Evolutionary conservation across 2,329 filamentous ascomycete species (phyloP).

Genomic region (Orbilia javanica): DNA sequence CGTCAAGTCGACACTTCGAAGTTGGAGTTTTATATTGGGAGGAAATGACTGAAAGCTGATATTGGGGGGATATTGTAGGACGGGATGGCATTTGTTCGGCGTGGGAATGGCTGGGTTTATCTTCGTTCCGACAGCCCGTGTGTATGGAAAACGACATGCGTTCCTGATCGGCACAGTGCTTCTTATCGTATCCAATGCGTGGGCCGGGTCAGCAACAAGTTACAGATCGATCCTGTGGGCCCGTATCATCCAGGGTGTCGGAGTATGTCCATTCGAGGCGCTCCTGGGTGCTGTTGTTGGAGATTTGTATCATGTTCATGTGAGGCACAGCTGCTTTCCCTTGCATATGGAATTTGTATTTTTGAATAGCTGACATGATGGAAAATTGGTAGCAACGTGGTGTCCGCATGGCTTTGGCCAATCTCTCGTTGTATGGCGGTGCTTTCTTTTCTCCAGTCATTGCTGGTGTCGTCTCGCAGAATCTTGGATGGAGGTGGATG

Average conservation of each 20-base stretch:
- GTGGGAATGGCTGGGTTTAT: constrained; percentile 84
- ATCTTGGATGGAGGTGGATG: constrained; percentile 85
- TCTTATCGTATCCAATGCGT: constrained; percentile 79
- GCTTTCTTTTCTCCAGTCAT: constrained; percentile 87
- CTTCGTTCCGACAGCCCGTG: constrained; percentile 86
- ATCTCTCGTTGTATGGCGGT: constrained; percentile 77
- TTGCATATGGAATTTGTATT: background rate
- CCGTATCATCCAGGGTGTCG: constrained; percentile 86
- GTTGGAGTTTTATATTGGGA: constrained; percentile 2
- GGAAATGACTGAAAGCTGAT: constrained; percentile 15
- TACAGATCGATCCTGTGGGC: constrained; percentile 82
- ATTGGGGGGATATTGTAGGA: constrained; percentile 73
- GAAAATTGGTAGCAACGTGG: constrained; percentile 74
- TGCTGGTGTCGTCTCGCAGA: constrained; percentile 84
- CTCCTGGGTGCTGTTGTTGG: constrained; percentile 89
- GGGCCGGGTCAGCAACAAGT: constrained; percentile 77
- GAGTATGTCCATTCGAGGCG: constrained; percentile 88
- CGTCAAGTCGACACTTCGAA: background rate
- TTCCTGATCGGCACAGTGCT: constrained; percentile 83
- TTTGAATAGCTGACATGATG: background rate
- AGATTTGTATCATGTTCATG: constrained; percentile 90
- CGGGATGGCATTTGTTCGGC: constrained; percentile 73
- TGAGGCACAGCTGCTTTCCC: constrained; percentile 3
- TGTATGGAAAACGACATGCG: constrained; percentile 92
- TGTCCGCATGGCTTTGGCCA: constrained; percentile 85